These are phyloP conservation scores for Cryphonectria radicalis DNA, from an alignment of 2,329 filamentous ascomycete species.

Conservation along the genomic window DNA sequence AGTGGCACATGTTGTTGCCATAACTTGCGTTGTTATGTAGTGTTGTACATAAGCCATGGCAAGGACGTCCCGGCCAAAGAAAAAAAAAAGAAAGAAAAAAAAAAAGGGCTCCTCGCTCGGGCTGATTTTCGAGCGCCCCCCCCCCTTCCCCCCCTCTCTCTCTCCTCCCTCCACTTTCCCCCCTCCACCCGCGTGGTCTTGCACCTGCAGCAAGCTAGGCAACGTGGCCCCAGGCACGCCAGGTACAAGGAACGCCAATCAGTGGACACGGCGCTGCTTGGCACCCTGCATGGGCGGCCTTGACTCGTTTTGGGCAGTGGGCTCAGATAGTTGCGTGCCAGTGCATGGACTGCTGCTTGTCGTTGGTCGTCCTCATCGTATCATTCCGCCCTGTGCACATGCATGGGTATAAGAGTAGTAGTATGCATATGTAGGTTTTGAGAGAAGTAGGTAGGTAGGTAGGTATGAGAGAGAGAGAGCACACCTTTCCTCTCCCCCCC, in stretches of 20 bases:
- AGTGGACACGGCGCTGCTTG: background rate
- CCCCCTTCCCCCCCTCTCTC: no score
- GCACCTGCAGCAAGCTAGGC: background rate
- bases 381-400: background rate
- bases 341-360: background rate
- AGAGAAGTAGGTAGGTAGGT: no score
- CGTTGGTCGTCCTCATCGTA: background rate
- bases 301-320: background rate
- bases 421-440: background rate
- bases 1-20: background rate
- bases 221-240: background rate
- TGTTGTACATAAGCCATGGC: background rate
- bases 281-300: background rate
- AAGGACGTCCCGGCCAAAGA: background rate
- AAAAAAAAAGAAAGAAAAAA: no score
- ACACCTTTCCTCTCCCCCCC: no score
- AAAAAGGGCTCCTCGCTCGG: no score
- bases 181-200: background rate
- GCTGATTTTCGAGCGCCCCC: background rate
- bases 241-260: conserved; percentile 3
- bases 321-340: background rate
- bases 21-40: background rate
- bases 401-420: background rate
- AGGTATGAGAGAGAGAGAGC: no score
- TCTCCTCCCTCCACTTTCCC: background rate